These are phyloP conservation scores for Fusarium scirpi DNA, from an alignment of 2,329 filamentous ascomycete species.

Conservation along the genomic window DNA sequence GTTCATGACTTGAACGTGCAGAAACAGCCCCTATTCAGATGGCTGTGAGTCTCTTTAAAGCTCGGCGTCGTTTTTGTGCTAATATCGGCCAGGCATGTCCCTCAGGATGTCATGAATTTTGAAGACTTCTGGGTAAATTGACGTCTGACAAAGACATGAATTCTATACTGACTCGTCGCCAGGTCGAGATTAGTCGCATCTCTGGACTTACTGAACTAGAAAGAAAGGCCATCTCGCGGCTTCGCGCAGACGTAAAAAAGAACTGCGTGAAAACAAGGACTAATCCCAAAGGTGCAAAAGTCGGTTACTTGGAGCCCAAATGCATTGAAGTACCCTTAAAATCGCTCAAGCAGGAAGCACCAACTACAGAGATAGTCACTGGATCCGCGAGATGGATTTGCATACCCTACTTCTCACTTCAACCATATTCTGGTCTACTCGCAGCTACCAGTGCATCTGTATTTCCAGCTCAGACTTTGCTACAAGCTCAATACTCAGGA, in stretches of 20 bases:
- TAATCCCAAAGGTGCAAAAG: conserved; percentile 54
- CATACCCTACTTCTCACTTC: conserved; percentile 61
- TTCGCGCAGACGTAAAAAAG: conserved; percentile 55
- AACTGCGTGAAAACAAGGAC: conserved; percentile 53
- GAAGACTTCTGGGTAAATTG: conserved; percentile 56
- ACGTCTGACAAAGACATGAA: neutral
- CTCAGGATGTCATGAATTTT: conserved; percentile 57
- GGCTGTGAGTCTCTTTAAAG: conserved; percentile 50
- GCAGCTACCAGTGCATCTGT: conserved; percentile 48
- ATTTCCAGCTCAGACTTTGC: conserved; percentile 58
- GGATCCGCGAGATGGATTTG: conserved; percentile 56
- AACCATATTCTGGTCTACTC: conserved; percentile 56
- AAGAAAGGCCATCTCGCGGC: conserved; percentile 51
- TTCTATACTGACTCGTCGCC: neutral
- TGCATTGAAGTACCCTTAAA: conserved; percentile 54
- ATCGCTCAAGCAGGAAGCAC: conserved; percentile 36
- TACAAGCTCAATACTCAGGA: conserved; percentile 59
- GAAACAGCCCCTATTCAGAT: conserved; percentile 55
- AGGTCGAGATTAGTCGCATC: conserved; percentile 54
- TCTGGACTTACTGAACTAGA: conserved; percentile 52
- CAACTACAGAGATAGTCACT: conserved; percentile 16
- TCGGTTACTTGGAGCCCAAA: conserved; percentile 57
- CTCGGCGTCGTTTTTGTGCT: conserved; percentile 7
- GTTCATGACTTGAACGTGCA: conserved; percentile 51
- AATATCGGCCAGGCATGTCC: conserved; percentile 50